Conservation (phyloP, 768 basidiomycete species). For the Amanita brunnescens region DNA sequence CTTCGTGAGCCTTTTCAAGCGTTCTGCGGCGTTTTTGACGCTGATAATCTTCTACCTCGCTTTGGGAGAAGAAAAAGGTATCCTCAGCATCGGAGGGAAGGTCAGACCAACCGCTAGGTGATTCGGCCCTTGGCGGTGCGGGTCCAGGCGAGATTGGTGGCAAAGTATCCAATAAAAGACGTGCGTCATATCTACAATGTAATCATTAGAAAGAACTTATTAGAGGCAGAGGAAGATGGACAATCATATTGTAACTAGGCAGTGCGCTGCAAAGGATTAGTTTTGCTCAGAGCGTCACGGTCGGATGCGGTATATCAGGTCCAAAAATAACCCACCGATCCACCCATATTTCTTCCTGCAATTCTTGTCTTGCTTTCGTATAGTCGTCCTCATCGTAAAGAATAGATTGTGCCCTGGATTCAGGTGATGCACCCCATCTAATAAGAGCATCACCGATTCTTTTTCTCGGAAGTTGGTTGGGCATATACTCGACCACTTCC, state of each 20-base stretch:
- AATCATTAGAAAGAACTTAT: slow-evolving; percentile 11
- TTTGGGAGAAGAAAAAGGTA: slow-evolving; percentile 66
- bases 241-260: slow-evolving; percentile 16
- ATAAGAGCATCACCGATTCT: slow-evolving; percentile 27
- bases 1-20: slow-evolving; percentile 51
- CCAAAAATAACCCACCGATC: slow-evolving; percentile 64
- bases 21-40: slow-evolving; percentile 59
- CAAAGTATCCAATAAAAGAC: slow-evolving; percentile 58
- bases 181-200: slow-evolving; percentile 65
- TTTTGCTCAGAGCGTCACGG: background rate
- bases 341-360: slow-evolving; percentile 47
- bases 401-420: slow-evolving; percentile 1
- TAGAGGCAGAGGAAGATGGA: slow-evolving; percentile 11
- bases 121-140: slow-evolving; percentile 19
- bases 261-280: slow-evolving; percentile 1
- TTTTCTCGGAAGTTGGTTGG: slow-evolving; percentile 5
- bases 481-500: slow-evolving; percentile 14
- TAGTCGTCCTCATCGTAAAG: slow-evolving; percentile 15
- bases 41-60: slow-evolving; percentile 57
- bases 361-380: slow-evolving; percentile 8
- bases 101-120: slow-evolving; percentile 71
- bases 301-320: slow-evolving; percentile 3
- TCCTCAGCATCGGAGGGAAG: slow-evolving; percentile 83
- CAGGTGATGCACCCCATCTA: slow-evolving; percentile 17
- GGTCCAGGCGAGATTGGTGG: slow-evolving; percentile 13